Conservation (phyloP, 73 alveolate species). For the Paraurostyla sp. region DNA sequence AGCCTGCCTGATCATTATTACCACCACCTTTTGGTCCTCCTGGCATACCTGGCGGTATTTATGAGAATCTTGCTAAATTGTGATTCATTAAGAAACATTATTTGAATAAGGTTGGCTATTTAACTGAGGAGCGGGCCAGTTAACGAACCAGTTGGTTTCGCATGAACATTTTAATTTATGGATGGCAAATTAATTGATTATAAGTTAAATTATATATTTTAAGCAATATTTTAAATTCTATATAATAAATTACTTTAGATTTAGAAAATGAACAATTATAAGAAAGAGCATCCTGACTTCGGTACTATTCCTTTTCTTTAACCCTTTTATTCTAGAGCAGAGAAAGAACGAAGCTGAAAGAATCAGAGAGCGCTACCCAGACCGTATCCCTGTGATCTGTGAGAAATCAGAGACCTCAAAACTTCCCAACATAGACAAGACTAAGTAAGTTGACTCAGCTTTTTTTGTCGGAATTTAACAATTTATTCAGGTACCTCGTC, state of each 20-base stretch:
- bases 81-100: not conserved
- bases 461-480: not conserved
- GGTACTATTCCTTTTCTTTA: not conserved
- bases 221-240: not conserved
- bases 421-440: conserved; percentile 82
- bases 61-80: not conserved
- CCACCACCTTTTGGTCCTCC: conserved; percentile 28
- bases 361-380: conserved; percentile 81
- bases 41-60: conserved; percentile 15
- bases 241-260: not conserved
- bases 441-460: conserved; percentile 63
- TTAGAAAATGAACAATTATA: conserved; percentile 13
- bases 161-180: not conserved
- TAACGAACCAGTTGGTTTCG: not conserved
- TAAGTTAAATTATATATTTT: not conserved
- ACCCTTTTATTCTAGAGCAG: conserved; percentile 25
- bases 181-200: not conserved
- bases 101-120: not conserved
- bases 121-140: not conserved
- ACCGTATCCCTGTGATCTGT: conserved; percentile 86
- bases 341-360: conserved; percentile 80
- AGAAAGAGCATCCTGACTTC: conserved; percentile 47
- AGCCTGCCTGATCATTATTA: conserved; percentile 36
- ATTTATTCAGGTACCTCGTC: conserved; percentile 71
- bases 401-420: conserved; percentile 83